Conservation (phyloP, 345 rosid species). For the Eucalyptus victrix region DNA sequence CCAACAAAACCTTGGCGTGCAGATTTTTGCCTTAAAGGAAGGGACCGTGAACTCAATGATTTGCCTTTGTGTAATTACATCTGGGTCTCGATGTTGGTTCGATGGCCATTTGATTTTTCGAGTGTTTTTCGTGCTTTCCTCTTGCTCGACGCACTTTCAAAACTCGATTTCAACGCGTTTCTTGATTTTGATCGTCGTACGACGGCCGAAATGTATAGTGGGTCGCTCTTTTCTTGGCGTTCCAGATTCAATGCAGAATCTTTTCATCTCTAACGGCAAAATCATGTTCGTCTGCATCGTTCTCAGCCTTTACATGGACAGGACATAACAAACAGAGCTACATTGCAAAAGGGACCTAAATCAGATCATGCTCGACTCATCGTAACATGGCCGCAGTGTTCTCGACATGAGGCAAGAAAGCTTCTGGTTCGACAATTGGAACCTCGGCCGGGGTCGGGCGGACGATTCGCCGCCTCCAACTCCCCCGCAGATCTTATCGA, state of each 20-base stretch:
- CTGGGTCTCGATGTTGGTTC: background rate
- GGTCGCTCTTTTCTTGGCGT: background rate
- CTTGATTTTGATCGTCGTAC: background rate
- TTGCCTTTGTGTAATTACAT: background rate
- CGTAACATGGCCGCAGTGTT: constrained; percentile 23
- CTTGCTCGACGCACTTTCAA: background rate
- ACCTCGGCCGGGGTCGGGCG: background rate
- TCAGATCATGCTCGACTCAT: background rate
- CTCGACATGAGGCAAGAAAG: constrained; percentile 38
- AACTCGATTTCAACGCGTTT: background rate
- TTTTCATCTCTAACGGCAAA: background rate
- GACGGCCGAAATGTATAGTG: background rate
- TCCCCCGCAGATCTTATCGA: constrained; percentile 31
- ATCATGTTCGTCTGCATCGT: background rate
- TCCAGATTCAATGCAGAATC: background rate
- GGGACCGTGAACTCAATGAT: background rate
- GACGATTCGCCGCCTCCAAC: background rate
- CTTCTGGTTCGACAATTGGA: constrained; percentile 40
- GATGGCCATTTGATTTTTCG: background rate
- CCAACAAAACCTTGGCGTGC: background rate
- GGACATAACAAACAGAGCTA: background rate
- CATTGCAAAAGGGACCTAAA: background rate
- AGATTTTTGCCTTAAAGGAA: background rate
- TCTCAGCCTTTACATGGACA: background rate
- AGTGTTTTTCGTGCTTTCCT: background rate